These are phyloP conservation scores for Phytophthora uliginosa DNA, from an alignment of 352 stramenopile genomes.

Conservation along the genomic window DNA sequence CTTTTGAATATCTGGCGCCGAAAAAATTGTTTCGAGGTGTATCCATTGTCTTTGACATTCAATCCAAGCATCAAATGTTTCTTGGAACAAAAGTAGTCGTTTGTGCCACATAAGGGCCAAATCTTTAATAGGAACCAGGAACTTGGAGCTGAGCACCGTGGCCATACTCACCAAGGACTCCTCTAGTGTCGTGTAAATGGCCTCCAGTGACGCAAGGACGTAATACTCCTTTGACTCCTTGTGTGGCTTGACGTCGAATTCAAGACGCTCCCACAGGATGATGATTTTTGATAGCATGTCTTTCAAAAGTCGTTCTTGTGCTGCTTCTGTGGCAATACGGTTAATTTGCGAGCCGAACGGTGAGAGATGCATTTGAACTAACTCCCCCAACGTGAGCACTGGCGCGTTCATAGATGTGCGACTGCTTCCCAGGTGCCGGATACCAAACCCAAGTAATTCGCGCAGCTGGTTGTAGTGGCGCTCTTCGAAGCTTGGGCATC, in stretches of 20 bases:
- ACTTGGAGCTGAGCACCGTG: slow-evolving; percentile 91
- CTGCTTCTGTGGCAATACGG: slow-evolving; percentile 86
- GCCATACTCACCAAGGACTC: slow-evolving; percentile 94
- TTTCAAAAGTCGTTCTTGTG: slow-evolving; percentile 90
- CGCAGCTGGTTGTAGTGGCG: slow-evolving; percentile 68
- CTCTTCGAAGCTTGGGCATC: slow-evolving; percentile 70
- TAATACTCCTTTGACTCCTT: slow-evolving; percentile 93
- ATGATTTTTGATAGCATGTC: slow-evolving; percentile 93
- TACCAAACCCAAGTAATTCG: slow-evolving; percentile 82
- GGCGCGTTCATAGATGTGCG: slow-evolving; percentile 8
- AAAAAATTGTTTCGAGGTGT: slow-evolving; percentile 89
- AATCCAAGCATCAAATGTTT: slow-evolving; percentile 85
- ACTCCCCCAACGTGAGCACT: slow-evolving; percentile 77
- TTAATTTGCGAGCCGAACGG: slow-evolving; percentile 84
- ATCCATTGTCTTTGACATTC: slow-evolving; percentile 87
- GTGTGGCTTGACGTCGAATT: slow-evolving; percentile 92
- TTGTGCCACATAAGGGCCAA: slow-evolving; percentile 74
- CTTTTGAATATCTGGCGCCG: slow-evolving; percentile 84
- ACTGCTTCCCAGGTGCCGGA: slow-evolving; percentile 44
- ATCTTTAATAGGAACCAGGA: slow-evolving; percentile 85
- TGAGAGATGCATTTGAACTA: slow-evolving; percentile 86
- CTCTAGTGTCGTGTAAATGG: slow-evolving; percentile 86
- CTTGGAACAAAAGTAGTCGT: slow-evolving; percentile 79
- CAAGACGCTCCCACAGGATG: slow-evolving; percentile 79
- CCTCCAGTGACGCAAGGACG: slow-evolving; percentile 83